Percentiles rank a stretch among this genome's conserved stretches.
phyloP scores from a whole-genome alignment of 1,139 yeast species.

The Pichia cactophila region DNA sequence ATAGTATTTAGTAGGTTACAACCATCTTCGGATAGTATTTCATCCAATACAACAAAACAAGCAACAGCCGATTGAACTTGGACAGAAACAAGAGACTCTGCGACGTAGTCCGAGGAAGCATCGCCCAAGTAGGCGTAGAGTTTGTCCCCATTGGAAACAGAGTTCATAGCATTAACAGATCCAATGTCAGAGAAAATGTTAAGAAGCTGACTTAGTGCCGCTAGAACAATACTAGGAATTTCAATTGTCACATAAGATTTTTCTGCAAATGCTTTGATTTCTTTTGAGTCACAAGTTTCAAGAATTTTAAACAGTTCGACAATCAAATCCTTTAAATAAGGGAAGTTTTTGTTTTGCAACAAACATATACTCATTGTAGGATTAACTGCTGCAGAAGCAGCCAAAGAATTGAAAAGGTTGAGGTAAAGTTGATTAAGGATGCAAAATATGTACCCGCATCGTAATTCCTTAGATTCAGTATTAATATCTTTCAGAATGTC shows the following conservation, averaged over 20 bases:
- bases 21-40: slow-evolving; percentile 27
- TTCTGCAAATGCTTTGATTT: slow-evolving; percentile 12
- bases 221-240: slow-evolving; percentile 18
- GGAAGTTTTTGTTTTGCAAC: slow-evolving; percentile 21
- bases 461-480: slow-evolving; percentile 18
- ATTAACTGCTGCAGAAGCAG: slow-evolving; percentile 21
- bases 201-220: slow-evolving; percentile 19
- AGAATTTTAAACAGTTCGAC: slow-evolving; percentile 17
- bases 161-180: slow-evolving; percentile 15
- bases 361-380: slow-evolving; percentile 23
- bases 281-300: slow-evolving; percentile 12
- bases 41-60: slow-evolving; percentile 33
- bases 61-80: slow-evolving; percentile 36
- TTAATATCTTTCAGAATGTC: slow-evolving; percentile 16
- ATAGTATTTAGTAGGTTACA: slow-evolving; percentile 16
- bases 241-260: slow-evolving; percentile 21
- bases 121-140: slow-evolving; percentile 19
- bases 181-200: slow-evolving; percentile 19
- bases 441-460: slow-evolving; percentile 30
- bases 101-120: slow-evolving; percentile 18
- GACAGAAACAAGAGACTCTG: slow-evolving; percentile 30
- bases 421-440: slow-evolving; percentile 27
- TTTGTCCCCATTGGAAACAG: slow-evolving; percentile 19
- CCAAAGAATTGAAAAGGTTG: slow-evolving; percentile 18
- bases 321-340: slow-evolving; percentile 18